Evolutionary conservation across 176 grass and related monocot species (phyloP).

Genomic region (Raddia distichophylla): DNA sequence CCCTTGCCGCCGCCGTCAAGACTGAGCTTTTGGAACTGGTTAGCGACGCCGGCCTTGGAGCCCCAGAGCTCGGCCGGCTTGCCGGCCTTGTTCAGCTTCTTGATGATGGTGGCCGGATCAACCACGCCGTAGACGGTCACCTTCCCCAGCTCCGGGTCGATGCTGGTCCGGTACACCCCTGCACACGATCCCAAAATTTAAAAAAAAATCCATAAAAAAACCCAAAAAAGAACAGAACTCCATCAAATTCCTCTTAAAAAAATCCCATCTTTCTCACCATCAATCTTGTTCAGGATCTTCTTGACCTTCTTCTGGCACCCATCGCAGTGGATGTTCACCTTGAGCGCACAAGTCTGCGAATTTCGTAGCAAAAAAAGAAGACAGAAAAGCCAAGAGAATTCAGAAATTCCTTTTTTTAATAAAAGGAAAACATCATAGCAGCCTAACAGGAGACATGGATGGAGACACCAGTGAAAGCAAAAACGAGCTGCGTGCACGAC

Average conservation of each 20-base stretch:
- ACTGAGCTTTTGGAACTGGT: slow-evolving; percentile 50
- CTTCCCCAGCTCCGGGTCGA: slow-evolving; percentile 66
- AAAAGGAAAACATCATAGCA: not conserved
- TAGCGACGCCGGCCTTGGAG: slow-evolving; percentile 35
- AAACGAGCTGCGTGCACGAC: not conserved
- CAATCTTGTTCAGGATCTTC: slow-evolving; percentile 74
- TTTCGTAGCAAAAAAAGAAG: slow-evolving; percentile 18
- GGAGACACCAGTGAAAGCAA: slow-evolving; percentile 41
- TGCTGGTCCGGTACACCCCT: slow-evolving; percentile 65
- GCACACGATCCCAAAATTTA: not conserved
- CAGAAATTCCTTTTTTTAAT: not conserved
- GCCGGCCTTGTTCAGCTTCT: slow-evolving; percentile 66
- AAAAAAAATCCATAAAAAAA: not conserved
- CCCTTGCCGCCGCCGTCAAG: slow-evolving; percentile 41
- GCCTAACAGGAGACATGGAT: slow-evolving; percentile 1
- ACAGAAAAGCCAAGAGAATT: slow-evolving; percentile 11
- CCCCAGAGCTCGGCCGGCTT: slow-evolving; percentile 67
- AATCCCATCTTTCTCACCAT: slow-evolving; percentile 38
- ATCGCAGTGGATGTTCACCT: slow-evolving; percentile 81
- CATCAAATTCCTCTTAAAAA: slow-evolving; percentile 8
- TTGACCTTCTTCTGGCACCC: slow-evolving; percentile 74
- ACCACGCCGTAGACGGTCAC: slow-evolving; percentile 65
- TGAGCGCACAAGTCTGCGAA: slow-evolving; percentile 70
- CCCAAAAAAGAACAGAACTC: not conserved
- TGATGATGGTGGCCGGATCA: slow-evolving; percentile 66